These are phyloP conservation scores for Helichrysum umbraculigerum DNA, from an alignment of 129 eudicot genomes.

Conservation along the genomic window DNA sequence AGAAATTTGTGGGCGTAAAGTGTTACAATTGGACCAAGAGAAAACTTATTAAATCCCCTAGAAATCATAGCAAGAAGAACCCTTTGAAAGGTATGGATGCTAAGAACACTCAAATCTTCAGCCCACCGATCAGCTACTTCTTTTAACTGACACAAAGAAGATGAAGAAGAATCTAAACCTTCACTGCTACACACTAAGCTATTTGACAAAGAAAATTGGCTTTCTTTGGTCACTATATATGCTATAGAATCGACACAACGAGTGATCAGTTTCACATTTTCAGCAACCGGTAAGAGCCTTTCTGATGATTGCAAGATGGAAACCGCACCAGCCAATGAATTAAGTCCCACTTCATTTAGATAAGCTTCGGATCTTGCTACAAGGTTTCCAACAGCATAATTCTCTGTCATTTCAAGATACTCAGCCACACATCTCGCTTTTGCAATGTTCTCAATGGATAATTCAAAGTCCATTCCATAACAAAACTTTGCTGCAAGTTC, in stretches of 20 bases:
- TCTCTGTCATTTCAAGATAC: constrained; percentile 94
- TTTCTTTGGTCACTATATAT: constrained; percentile 61
- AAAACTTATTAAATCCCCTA: constrained; percentile 77
- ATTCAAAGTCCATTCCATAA: constrained; percentile 82
- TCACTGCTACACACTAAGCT: constrained; percentile 40
- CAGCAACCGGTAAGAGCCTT: constrained; percentile 57
- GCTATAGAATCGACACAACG: constrained; percentile 85
- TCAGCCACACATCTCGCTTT: constrained; percentile 84
- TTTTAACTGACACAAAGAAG: constrained; percentile 38
- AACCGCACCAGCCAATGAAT: constrained; percentile 57
- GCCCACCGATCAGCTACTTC: constrained; percentile 94
- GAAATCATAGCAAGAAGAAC: constrained; percentile 85
- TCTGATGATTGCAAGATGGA: constrained; percentile 67
- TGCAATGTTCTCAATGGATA: constrained; percentile 70
- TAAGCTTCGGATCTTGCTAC: constrained; percentile 75
- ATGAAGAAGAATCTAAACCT: constrained; percentile 43
- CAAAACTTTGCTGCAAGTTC: constrained; percentile 94
- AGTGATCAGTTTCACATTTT: constrained; percentile 66
- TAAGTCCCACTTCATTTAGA: constrained; percentile 70
- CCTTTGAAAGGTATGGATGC: constrained; percentile 78
- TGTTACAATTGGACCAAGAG: constrained; percentile 82
- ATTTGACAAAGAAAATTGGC: constrained; percentile 39
- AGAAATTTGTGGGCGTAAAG: constrained; percentile 79
- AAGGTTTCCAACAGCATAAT: constrained; percentile 65
- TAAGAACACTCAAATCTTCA: constrained; percentile 72